A percentile compares a stretch with the other conserved stretches of the same genome.
Conservation (phyloP, 1,139 yeast species). For the Kodamaea anthophila region DNA sequence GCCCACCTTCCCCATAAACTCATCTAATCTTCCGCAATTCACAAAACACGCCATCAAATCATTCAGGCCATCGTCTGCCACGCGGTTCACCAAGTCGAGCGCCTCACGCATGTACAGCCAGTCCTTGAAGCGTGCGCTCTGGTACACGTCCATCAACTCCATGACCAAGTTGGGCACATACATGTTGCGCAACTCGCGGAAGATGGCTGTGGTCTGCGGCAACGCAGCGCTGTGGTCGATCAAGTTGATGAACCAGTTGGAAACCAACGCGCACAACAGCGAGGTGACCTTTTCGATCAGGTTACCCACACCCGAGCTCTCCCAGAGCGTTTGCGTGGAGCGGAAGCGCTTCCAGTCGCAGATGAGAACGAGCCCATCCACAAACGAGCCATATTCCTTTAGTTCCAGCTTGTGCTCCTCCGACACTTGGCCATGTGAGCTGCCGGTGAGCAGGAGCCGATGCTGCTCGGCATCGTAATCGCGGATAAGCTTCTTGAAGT, state of each 20-base stretch:
- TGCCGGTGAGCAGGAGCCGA: conserved; percentile 19
- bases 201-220: conserved; percentile 18
- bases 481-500: conserved; percentile 47
- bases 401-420: conserved; percentile 46
- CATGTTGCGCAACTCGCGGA: conserved; percentile 47
- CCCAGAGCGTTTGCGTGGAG: conserved; percentile 20
- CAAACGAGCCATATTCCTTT: conserved; percentile 44
- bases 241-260: conserved; percentile 29
- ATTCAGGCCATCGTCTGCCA: conserved; percentile 37
- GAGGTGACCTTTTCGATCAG: conserved; percentile 34
- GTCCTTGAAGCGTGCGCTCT: conserved; percentile 33
- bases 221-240: conserved; percentile 5
- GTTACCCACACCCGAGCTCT: conserved; percentile 27
- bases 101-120: conserved; percentile 47
- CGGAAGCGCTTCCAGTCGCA: conserved; percentile 35
- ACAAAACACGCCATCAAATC: conserved; percentile 48
- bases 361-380: conserved; percentile 33
- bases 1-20: conserved; percentile 57
- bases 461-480: conserved; percentile 44
- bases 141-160: conserved; percentile 52
- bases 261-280: conserved; percentile 22
- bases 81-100: conserved; percentile 47
- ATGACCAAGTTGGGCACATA: conserved; percentile 72
- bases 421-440: conserved; percentile 17
- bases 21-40: conserved; percentile 54